Percentiles rank a stretch among this genome's conserved stretches.
These are phyloP conservation scores for Hypoxylon sp. DNA, from an alignment of 2,329 filamentous ascomycete genomes.

Conservation along the genomic window DNA sequence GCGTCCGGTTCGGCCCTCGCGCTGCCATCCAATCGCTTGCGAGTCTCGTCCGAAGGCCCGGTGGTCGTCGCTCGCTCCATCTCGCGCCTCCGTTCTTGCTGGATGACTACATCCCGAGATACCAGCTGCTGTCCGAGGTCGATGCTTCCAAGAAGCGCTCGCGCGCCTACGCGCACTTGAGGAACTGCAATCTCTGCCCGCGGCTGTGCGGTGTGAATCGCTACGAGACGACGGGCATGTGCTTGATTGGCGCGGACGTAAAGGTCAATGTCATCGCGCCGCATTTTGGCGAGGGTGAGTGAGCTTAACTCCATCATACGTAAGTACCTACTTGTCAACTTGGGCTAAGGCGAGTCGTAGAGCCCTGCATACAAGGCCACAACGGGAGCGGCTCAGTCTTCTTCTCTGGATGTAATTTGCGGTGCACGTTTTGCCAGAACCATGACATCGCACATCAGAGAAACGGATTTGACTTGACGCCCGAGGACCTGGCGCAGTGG, in stretches of 20 bases:
- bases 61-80: conserved; percentile 56
- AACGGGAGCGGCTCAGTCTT: conserved; percentile 85
- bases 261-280: conserved; percentile 89
- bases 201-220: conserved; percentile 82
- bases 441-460: conserved; percentile 84
- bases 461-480: conserved; percentile 83
- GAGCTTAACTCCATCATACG: not conserved
- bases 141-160: conserved; percentile 81
- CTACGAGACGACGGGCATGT: conserved; percentile 82
- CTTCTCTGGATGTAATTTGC: conserved; percentile 79
- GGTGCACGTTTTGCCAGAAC: conserved; percentile 85
- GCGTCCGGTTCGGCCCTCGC: conserved; percentile 24
- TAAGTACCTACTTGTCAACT: not conserved
- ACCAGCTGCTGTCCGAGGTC: conserved; percentile 74
- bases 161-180: conserved; percentile 78
- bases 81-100: conserved; percentile 76
- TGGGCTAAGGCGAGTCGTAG: conserved; percentile 53
- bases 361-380: conserved; percentile 86
- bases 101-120: conserved; percentile 79
- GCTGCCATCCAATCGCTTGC: conserved; percentile 6
- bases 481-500: conserved; percentile 84
- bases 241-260: conserved; percentile 77
- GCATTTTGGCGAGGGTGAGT: conserved; percentile 80
- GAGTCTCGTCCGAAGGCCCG: conserved; percentile 14
- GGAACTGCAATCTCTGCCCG: conserved; percentile 85